Conservation (phyloP, 2,329 filamentous ascomycete species). For the Aspergillus sp. region DNA sequence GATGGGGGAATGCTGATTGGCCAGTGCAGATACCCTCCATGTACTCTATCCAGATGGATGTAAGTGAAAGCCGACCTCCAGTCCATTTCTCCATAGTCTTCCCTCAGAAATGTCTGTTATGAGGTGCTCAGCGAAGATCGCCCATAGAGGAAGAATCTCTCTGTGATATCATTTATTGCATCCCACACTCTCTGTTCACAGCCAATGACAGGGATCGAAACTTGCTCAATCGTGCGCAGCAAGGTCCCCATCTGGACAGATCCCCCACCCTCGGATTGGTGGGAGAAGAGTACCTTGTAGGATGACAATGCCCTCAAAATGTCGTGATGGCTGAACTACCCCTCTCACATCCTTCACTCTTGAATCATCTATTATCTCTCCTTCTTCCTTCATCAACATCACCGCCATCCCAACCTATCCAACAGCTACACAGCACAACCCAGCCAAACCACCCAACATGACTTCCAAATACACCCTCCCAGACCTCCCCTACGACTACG, state of each 20-base stretch:
- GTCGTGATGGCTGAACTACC: neutral
- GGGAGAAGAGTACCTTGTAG: slow-evolving; percentile 9
- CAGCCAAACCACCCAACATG: slow-evolving; percentile 21
- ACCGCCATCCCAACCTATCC: neutral
- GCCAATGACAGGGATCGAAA: neutral
- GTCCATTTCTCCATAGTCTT: neutral
- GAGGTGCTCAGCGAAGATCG: neutral
- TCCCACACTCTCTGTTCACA: neutral
- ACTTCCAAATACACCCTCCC: slow-evolving; percentile 60
- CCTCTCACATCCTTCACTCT: neutral
- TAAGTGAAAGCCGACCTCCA: neutral
- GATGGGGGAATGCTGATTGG: neutral
- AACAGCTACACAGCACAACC: neutral
- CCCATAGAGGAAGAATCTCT: neutral
- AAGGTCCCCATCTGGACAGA: neutral
- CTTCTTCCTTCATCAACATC: neutral
- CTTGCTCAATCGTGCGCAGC: slow-evolving; percentile 17
- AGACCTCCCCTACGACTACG: slow-evolving; percentile 67
- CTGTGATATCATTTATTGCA: neutral
- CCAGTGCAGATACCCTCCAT: neutral
- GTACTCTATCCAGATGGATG: neutral
- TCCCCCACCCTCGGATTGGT: slow-evolving; percentile 2
- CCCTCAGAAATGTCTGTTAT: neutral
- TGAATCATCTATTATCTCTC: neutral
- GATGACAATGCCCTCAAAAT: neutral